Evolutionary conservation across 2,329 filamentous ascomycete genomes (phyloP).

Genomic region (Penicillium crustosum): DNA sequence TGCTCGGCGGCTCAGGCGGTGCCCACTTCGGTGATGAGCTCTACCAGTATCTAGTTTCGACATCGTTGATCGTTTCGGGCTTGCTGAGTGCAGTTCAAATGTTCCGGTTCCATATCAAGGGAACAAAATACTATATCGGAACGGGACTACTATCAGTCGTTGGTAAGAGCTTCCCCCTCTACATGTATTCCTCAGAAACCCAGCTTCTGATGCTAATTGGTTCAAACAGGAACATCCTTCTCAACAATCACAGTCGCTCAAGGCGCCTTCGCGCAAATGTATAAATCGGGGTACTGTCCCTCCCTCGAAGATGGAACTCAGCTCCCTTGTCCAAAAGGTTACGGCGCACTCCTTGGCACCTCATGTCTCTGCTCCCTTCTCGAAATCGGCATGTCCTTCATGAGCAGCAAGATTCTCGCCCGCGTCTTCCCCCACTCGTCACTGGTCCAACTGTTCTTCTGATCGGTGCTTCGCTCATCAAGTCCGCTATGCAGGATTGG

Average conservation of each 20-base stretch:
- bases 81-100: conserved; percentile 67
- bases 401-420: conserved; percentile 59
- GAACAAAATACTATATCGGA: conserved; percentile 63
- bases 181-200: not conserved
- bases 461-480: conserved; percentile 65
- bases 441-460: conserved; percentile 67
- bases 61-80: conserved; percentile 66
- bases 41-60: conserved; percentile 67
- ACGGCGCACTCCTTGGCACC: conserved; percentile 64
- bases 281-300: conserved; percentile 63
- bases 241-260: conserved; percentile 65
- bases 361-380: conserved; percentile 50
- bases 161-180: conserved; percentile 30
- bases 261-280: conserved; percentile 63
- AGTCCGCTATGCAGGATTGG: conserved; percentile 66
- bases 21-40: conserved; percentile 57
- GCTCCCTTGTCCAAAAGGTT: conserved; percentile 64
- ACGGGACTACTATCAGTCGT: conserved; percentile 68
- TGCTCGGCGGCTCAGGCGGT: conserved; percentile 55
- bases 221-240: conserved; percentile 57
- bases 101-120: conserved; percentile 62
- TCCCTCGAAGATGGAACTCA: conserved; percentile 55
- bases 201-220: not conserved
- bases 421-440: conserved; percentile 66
- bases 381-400: conserved; percentile 65